Percentiles rank a stretch among this genome's conserved stretches.
Conservation (phyloP, 2,329 filamentous ascomycete genomes). For the Penicillium thymicola region DNA sequence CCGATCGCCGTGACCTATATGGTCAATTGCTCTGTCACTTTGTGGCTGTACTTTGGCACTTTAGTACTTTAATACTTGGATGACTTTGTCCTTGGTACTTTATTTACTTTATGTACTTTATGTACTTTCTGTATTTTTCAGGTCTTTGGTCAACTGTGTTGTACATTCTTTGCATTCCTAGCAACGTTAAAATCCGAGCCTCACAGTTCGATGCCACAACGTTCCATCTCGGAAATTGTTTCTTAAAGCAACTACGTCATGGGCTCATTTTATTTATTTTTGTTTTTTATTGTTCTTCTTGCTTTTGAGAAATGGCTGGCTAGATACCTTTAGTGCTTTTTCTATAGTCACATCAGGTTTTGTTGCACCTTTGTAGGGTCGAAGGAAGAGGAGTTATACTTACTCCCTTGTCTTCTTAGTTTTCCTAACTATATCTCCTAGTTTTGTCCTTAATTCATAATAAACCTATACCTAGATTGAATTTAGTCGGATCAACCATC, state of each 20-base stretch:
- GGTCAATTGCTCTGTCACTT: slow-evolving; percentile 1
- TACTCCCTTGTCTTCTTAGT: neutral
- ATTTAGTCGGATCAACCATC: neutral
- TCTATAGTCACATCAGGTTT: neutral
- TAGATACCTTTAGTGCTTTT: neutral
- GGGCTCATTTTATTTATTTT: neutral
- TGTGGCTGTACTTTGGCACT: neutral
- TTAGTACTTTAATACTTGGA: neutral
- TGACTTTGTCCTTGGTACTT: neutral
- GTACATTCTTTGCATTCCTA: slow-evolving; percentile 13
- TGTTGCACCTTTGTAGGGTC: neutral
- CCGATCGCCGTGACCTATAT: slow-evolving; percentile 2
- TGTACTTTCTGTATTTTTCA: neutral
- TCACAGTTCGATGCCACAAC: slow-evolving; percentile 2
- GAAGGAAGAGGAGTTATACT: neutral
- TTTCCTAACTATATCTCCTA: neutral
- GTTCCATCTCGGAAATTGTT: slow-evolving; percentile 16
- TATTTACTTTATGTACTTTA: no score
- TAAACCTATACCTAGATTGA: neutral
- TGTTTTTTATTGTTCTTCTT: neutral
- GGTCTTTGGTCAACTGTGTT: neutral
- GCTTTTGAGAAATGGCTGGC: neutral
- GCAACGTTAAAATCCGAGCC: slow-evolving; percentile 11
- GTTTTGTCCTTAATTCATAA: neutral
- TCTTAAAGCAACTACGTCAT: neutral